Percentiles rank a stretch among this genome's conserved stretches.
Conservation (phyloP, 108 stramenopile species). For the Cyclostephanos invisitatus region DNA sequence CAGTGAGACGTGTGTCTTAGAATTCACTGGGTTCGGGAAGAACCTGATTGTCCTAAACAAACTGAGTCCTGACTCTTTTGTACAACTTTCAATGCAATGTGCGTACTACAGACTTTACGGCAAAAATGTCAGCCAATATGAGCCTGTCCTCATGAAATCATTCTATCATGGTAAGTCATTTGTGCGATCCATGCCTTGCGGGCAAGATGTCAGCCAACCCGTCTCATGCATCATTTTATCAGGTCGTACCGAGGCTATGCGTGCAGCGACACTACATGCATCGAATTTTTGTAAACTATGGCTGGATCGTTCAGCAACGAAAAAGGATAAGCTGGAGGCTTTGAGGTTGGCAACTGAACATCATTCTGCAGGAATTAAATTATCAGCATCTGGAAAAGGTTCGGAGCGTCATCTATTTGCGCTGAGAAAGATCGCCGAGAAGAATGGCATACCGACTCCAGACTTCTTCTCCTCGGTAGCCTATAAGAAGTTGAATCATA, state of each 20-base stretch:
- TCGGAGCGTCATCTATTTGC: constrained; percentile 70
- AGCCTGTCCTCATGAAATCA: constrained; percentile 81
- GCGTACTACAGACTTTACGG: constrained; percentile 87
- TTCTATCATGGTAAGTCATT: constrained; percentile 69
- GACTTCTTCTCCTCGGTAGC: constrained; percentile 70
- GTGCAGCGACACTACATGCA: constrained; percentile 71
- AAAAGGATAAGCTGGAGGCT: constrained; percentile 61
- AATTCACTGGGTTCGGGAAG: constrained; percentile 80
- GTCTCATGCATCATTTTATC: constrained; percentile 65
- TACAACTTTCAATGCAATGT: constrained; percentile 63
- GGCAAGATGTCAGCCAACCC: constrained; percentile 62
- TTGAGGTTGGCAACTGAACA: constrained; percentile 59
- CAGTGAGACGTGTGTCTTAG: constrained; percentile 70
- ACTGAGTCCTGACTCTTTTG: constrained; percentile 82
- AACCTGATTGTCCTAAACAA: constrained; percentile 73
- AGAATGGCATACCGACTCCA: constrained; percentile 59
- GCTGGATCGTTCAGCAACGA: constrained; percentile 33
- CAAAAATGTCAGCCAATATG: constrained; percentile 67
- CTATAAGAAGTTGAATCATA: constrained; percentile 79
- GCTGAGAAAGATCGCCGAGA: constrained; percentile 80
- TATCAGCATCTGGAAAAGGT: constrained; percentile 68
- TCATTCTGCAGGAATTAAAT: constrained; percentile 69
- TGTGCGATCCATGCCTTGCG: constrained; percentile 43
- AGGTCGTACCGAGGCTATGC: constrained; percentile 89
- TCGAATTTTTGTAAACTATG: constrained; percentile 62